Base-by-base conservation (phyloP, 2,329 filamentous ascomycete species). In the Didymella pinodella region DNA sequence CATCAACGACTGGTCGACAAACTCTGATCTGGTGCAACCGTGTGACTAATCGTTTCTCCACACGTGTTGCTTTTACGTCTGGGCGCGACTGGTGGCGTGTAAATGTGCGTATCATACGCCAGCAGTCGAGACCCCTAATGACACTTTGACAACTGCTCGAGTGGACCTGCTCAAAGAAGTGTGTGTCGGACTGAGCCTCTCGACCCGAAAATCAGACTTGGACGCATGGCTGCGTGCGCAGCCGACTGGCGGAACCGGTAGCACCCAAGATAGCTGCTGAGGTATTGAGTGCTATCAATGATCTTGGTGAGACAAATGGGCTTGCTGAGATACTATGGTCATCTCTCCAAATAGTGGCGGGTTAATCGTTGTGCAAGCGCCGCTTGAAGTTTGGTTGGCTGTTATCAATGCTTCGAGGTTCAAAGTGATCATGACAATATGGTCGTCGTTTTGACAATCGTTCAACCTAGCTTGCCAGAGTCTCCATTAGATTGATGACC, bases 11-110 rank as follows among this genome's bases (percentile, higher is more conserved):
- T 44, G 20, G n/a, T 22, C 29, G 29, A 34, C 20, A 32, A 32
- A 2, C 11, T 7, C 26, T 25, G n/a, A 31, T 32, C 48, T 54
- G 16, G 46, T 50, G 56, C 45, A 16, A 28, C 32, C 8, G 34
- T 43, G 43, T 25, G 46, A 59, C 40, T 47, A 12, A 49, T 59
- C 34, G 4, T 29, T 32, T 38, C 45, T 22, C 28, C 44, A 32
- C 43, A 4, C 45, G 32, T 28, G n/a, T 44, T n/a, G 32, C 14
- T 14, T 7, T 38, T 25, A n/a, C 16, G 2, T 28, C 31, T 25
- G 16, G 32, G 16, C 31, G 20, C 14, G 26, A 31, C 20, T 34
- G 43, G 18, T 49, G 25, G n/a, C 16, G 40, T 25, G 18, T 41
- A 22, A 11, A 18, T 22, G 8, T 25, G 36, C 44, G 49, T 49